Conservation (phyloP, 805 yeast species). For the Pichia heedii region DNA sequence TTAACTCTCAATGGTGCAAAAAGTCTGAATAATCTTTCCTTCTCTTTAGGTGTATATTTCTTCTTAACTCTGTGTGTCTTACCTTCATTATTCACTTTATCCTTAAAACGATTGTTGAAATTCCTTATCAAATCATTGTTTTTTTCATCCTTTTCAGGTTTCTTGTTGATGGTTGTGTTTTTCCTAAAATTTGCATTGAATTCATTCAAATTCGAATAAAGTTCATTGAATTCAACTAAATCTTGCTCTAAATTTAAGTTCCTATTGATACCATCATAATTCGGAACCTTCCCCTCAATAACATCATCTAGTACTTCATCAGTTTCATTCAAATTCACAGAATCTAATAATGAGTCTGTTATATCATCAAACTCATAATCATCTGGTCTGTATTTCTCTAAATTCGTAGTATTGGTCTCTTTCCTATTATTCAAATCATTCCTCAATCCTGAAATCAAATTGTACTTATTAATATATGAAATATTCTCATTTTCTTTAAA, state of each 20-base stretch:
- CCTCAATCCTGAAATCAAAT: background rate
- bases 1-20: conserved; percentile 15
- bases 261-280: too few relatives aligned
- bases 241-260: background rate
- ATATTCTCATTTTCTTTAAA: background rate
- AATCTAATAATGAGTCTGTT: conserved; percentile 7
- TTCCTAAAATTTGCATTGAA: conserved; percentile 1
- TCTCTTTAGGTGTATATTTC: conserved; percentile 8
- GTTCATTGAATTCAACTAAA: background rate
- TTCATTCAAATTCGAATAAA: background rate
- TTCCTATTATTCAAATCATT: background rate
- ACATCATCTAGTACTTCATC: background rate
- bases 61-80: background rate
- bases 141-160: background rate
- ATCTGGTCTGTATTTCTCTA: background rate
- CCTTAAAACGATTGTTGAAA: too few relatives aligned
- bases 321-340: background rate
- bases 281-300: background rate
- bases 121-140: background rate
- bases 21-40: conserved; percentile 9
- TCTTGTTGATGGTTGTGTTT: background rate
- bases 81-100: background rate
- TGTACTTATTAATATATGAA: background rate
- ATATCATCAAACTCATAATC: conserved; percentile 3
- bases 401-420: background rate